Evolutionary conservation across 345 rosid species (phyloP), one percentile per base, ranked within the genome.

Genomic region (Turnera subulata): DNA sequence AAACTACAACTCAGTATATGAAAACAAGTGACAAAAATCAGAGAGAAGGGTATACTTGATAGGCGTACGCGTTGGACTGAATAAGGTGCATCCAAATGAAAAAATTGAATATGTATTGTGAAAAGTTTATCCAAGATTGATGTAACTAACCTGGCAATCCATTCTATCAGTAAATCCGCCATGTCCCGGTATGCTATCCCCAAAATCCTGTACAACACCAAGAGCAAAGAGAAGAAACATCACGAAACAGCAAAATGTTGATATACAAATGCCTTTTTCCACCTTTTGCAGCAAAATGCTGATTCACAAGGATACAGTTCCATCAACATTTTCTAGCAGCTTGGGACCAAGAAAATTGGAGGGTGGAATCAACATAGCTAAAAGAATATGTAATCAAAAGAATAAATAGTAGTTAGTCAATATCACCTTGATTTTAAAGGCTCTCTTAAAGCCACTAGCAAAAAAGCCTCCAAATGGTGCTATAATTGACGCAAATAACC

Each of bases 391-490:
- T n/a, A n/a, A n/a, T n/a, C 21, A 22, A 17, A 56, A 18, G 3
- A 56, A 18, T 37, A 11, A 14, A 24, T 18, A 8, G 19, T 18
- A 53, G n/a, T 18, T 12, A 9, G 8, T 8, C 14, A 35, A 2
- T 6, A 4, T 22, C 19, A 88, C 96, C 96, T 91, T 91, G 77
- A 91, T 68, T 66, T 86, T 88, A 60, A 91, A 91, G 40, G 98
- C 98, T 74, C 98, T 80, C 65, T 91, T 91, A 46, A 91, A 91
- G 42, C 96, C 98, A 32, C 98, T 91, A 0, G 98, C 96, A 6
- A 91, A 91, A 73, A 91, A 91, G 38, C 98, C 98, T 56, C 98
- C 98, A 50, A 91, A 91, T 37, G 98, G 98, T 57, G 98, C 98
- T 75, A 91, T 91, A 35, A 88, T 88, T 45, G 98, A 91, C 61